Conservation (phyloP, 164 flowering plant species). For the Cinnamomum chago region DNA sequence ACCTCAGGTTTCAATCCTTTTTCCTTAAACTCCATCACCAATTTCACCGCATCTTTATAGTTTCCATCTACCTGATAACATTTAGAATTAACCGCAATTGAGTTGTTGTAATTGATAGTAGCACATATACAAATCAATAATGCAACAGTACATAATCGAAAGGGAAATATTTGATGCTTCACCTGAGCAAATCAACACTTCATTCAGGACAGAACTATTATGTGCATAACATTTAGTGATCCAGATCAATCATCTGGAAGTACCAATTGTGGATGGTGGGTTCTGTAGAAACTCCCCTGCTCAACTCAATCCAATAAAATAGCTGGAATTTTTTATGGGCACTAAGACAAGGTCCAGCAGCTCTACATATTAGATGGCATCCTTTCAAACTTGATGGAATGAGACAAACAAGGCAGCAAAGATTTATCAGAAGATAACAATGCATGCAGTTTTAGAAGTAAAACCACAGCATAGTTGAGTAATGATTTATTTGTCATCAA, state of each 20-base stretch:
- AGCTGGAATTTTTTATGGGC: no score
- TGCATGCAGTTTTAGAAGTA: no score
- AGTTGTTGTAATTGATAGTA: background rate
- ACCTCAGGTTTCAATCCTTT: constrained; percentile 77
- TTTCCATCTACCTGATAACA: constrained; percentile 63
- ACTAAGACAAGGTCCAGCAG: no score
- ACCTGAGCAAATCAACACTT: background rate
- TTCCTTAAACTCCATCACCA: constrained; percentile 65
- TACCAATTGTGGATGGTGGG: no score
- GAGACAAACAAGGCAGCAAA: no score
- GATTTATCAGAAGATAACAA: no score
- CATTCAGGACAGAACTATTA: background rate
- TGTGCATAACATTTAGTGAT: background rate
- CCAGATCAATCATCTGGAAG: background rate
- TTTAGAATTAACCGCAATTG: background rate
- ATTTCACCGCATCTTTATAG: constrained; percentile 52
- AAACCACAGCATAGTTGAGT: no score
- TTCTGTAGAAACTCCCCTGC: no score
- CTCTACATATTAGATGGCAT: no score
- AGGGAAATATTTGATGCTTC: background rate
- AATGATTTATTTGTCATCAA: no score
- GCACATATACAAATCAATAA: background rate
- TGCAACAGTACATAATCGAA: background rate
- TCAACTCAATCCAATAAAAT: no score
- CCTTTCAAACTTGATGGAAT: no score